Conservation (phyloP, 306 rosid species). For the Cercis canadensis region DNA sequence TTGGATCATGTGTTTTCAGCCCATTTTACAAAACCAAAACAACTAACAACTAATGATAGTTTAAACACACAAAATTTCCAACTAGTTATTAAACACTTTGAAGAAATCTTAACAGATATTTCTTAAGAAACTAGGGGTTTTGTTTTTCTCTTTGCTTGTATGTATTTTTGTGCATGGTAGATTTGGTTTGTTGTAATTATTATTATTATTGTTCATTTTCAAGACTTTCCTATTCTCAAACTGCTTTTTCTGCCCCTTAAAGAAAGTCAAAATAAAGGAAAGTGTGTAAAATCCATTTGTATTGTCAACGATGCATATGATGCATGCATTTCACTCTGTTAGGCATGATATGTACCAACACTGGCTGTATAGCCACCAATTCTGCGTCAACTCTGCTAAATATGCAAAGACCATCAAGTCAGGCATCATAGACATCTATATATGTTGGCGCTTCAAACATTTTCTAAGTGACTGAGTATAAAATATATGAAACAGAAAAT, state of each 20-base stretch:
- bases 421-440: no score
- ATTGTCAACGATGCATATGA: neutral
- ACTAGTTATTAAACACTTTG: neutral
- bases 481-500: no score
- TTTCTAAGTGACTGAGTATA: no score
- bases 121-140: slow-evolving; percentile 11
- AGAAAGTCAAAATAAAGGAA: neutral
- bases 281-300: neutral
- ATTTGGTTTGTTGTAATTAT: neutral
- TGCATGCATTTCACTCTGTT: neutral
- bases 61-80: no score
- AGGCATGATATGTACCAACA: neutral
- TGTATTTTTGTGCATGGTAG: neutral
- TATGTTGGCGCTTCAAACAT: no score
- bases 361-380: neutral
- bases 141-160: neutral
- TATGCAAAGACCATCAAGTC: neutral
- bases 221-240: neutral
- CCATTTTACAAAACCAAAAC: no score
- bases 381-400: slow-evolving; percentile 1
- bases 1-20: no score
- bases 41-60: no score
- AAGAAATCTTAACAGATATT: neutral
- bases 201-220: neutral
- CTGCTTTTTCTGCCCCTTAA: neutral